Percentiles rank a stretch among this genome's conserved stretches.
Conservation (phyloP, 169 alveolate species). For the Plasmodium knowlesi region DNA sequence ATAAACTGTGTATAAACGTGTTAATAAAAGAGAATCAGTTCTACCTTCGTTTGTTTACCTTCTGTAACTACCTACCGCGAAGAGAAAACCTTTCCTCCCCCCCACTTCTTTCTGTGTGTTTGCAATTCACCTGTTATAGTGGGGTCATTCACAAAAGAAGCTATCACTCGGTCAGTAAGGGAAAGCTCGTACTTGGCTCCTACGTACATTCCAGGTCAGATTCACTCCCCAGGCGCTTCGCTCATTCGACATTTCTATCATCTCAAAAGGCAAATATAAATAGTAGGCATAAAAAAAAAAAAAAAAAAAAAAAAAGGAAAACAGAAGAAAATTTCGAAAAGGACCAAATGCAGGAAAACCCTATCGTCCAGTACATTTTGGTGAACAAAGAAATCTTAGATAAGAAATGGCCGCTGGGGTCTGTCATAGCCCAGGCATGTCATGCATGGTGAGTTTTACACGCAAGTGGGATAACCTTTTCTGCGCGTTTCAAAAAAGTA, state of each 20-base stretch:
- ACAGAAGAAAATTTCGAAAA: background rate
- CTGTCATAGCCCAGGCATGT: slow-evolving; percentile 82
- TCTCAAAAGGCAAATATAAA: background rate
- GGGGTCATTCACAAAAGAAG: background rate
- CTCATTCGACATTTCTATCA: background rate
- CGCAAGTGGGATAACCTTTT: background rate
- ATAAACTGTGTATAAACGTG: background rate
- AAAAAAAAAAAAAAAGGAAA: background rate
- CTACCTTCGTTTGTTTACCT: background rate
- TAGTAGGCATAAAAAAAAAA: background rate
- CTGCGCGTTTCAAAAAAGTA: background rate
- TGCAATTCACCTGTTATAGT: background rate
- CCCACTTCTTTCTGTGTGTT: background rate
- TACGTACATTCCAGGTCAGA: background rate
- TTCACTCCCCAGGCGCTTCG: background rate
- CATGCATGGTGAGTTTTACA: slow-evolving; percentile 79
- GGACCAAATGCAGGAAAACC: slow-evolving; percentile 39
- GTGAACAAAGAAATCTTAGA: slow-evolving; percentile 76
- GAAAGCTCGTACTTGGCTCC: background rate
- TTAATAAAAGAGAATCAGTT: background rate
- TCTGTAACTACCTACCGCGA: background rate
- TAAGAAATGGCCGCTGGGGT: slow-evolving; percentile 78
- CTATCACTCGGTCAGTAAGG: background rate
- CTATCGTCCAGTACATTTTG: slow-evolving; percentile 63
- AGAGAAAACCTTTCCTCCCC: background rate